Percentiles rank a stretch among this genome's conserved stretches.
These are phyloP conservation scores for Berkeleyomyces basicola DNA, from an alignment of 2,329 filamentous ascomycete species.

Conservation along the genomic window DNA sequence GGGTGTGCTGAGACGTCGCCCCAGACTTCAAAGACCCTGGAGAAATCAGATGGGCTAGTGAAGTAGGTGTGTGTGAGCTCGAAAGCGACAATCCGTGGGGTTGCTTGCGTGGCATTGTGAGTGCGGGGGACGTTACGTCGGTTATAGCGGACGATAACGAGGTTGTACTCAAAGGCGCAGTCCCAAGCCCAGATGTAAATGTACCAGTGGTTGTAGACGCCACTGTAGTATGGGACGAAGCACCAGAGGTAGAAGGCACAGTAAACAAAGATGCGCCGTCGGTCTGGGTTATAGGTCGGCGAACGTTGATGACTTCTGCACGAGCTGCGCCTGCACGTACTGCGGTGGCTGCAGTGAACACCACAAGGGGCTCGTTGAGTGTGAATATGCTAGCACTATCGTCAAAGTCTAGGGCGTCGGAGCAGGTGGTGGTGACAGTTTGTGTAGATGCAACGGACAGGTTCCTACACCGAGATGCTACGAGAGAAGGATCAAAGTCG, in stretches of 20 bases:
- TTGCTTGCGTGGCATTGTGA: background rate
- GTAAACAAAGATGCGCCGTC: background rate
- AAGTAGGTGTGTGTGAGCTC: background rate
- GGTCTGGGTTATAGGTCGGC: background rate
- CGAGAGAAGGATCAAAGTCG: slow-evolving; percentile 1
- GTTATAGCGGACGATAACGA: background rate
- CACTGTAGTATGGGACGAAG: background rate
- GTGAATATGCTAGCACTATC: slow-evolving; percentile 7
- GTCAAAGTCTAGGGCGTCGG: background rate
- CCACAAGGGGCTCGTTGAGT: slow-evolving; percentile 1
- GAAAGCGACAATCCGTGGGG: background rate
- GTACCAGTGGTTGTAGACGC: background rate
- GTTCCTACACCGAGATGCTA: background rate
- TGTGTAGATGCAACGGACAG: background rate
- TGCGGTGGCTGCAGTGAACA: slow-evolving; percentile 9
- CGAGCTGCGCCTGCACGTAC: slow-evolving; percentile 8
- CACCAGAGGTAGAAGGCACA: background rate
- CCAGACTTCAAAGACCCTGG: background rate
- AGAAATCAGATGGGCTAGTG: background rate
- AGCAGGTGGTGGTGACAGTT: background rate
- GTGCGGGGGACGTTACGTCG: background rate
- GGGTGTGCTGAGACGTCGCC: background rate
- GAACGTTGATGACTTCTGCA: slow-evolving; percentile 11
- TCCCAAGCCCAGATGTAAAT: background rate
- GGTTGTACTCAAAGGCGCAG: background rate